A percentile compares a stretch with the other conserved stretches of the same genome.
Conservation (phyloP, 164 flowering plant species). For the Annona squamosa region DNA sequence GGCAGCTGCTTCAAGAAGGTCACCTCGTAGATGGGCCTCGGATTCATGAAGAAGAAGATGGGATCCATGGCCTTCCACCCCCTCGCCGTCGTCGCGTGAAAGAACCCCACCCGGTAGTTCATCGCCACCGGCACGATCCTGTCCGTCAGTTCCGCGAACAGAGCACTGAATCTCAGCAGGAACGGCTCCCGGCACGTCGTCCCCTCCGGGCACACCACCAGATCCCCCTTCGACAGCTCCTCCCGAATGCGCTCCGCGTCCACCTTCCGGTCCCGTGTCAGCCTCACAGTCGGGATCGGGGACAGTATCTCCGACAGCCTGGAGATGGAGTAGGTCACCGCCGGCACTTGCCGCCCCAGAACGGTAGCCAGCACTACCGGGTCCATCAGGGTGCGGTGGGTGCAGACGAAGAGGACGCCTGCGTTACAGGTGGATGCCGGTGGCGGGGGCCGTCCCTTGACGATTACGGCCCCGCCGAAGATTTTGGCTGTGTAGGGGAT, state of each 20-base stretch:
- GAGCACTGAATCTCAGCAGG: conserved; percentile 74
- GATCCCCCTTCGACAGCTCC: conserved; percentile 56
- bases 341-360: conserved; percentile 63
- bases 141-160: conserved; percentile 87
- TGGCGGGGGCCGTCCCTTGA: conserved; percentile 76
- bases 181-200: conserved; percentile 97
- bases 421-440: conserved; percentile 28
- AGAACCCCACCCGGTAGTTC: conserved; percentile 85
- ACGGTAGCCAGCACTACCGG: conserved; percentile 78
- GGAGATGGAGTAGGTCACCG: conserved; percentile 90
- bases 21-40: conserved; percentile 80
- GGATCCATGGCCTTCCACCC: conserved; percentile 93
- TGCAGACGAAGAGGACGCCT: conserved; percentile 91
- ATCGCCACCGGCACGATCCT: conserved; percentile 91
- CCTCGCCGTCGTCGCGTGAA: conserved; percentile 92
- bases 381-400: conserved; percentile 92
- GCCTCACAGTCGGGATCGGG: conserved; percentile 82
- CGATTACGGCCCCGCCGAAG: conserved; percentile 55
- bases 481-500: conserved; percentile 41
- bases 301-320: conserved; percentile 79
- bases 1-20: conserved; percentile 89
- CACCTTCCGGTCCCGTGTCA: conserved; percentile 62
- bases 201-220: conserved; percentile 91
- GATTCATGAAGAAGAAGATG: conserved; percentile 93
- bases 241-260: conserved; percentile 65